Conservation (phyloP, 345 rosid species). For the Leavenworthia alabamica region DNA sequence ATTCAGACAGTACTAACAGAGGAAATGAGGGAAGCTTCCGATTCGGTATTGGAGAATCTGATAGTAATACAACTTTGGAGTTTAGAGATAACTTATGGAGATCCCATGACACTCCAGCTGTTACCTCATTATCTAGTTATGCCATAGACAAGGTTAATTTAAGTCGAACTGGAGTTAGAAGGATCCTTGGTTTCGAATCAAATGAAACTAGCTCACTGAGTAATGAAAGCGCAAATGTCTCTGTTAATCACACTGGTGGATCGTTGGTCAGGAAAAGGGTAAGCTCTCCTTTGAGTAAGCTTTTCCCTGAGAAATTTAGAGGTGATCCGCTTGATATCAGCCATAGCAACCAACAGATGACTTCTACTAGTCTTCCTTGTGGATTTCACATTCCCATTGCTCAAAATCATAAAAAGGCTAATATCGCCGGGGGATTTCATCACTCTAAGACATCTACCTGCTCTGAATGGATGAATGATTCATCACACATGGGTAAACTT, state of each 20-base stretch:
- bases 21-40: slow-evolving; percentile 29
- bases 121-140: slow-evolving; percentile 33
- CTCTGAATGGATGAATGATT: slow-evolving; percentile 30
- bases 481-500: slow-evolving; percentile 22
- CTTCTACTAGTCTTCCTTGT: slow-evolving; percentile 22
- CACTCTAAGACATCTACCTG: slow-evolving; percentile 33
- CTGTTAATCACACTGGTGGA: slow-evolving; percentile 33
- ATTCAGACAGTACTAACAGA: slow-evolving; percentile 40
- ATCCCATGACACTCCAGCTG: slow-evolving; percentile 20
- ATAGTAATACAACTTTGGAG: slow-evolving; percentile 35
- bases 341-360: slow-evolving; percentile 30
- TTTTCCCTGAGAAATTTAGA: slow-evolving; percentile 42
- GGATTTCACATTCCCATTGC: slow-evolving; percentile 24
- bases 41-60: slow-evolving; percentile 39
- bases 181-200: slow-evolving; percentile 72
- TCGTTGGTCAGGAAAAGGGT: slow-evolving; percentile 63
- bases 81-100: slow-evolving; percentile 35
- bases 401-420: slow-evolving; percentile 65
- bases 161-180: slow-evolving; percentile 41
- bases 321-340: slow-evolving; percentile 50
- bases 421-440: slow-evolving; percentile 37
- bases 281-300: slow-evolving; percentile 54
- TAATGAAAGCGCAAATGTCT: slow-evolving; percentile 28
- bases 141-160: slow-evolving; percentile 32
- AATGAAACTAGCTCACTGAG: slow-evolving; percentile 28